A percentile compares a stretch with the other conserved stretches of the same genome.
Conservation (phyloP, 1,139 yeast species). For the Saccharomyces pastorianus region DNA sequence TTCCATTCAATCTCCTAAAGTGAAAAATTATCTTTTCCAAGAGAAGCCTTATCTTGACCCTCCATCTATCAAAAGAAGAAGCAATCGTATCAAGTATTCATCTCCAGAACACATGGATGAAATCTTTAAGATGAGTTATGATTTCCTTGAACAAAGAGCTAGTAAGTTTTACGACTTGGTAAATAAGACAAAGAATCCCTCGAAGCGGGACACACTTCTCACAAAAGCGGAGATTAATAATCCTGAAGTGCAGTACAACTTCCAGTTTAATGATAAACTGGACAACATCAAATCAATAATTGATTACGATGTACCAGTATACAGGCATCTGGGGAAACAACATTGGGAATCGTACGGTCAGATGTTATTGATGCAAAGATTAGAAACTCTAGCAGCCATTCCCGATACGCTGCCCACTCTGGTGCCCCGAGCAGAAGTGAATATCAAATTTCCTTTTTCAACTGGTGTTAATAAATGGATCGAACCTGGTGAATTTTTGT, state of each 20-base stretch:
- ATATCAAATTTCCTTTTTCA: slow-evolving; percentile 64
- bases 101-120: slow-evolving; percentile 65
- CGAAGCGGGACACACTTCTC: slow-evolving; percentile 23
- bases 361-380: slow-evolving; percentile 50
- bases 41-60: slow-evolving; percentile 29
- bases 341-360: slow-evolving; percentile 62
- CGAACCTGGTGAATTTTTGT: slow-evolving; percentile 68
- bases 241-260: slow-evolving; percentile 77
- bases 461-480: slow-evolving; percentile 57
- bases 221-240: slow-evolving; percentile 58
- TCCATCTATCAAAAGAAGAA: slow-evolving; percentile 38
- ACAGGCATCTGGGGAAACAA: slow-evolving; percentile 56
- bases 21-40: slow-evolving; percentile 18
- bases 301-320: slow-evolving; percentile 72
- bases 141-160: slow-evolving; percentile 46
- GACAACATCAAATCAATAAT: slow-evolving; percentile 38
- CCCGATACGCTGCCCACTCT: slow-evolving; percentile 93
- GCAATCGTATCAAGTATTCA: slow-evolving; percentile 45
- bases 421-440: slow-evolving; percentile 69
- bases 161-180: slow-evolving; percentile 20
- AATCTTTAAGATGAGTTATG: slow-evolving; percentile 62
- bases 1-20: slow-evolving; percentile 12
- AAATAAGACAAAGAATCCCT: slow-evolving; percentile 25
- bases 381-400: slow-evolving; percentile 75
- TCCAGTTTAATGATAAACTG: slow-evolving; percentile 36